Base-by-base conservation (phyloP, 2,329 filamentous ascomycete genomes). In the Phialemonium atrogriseum region DNA sequence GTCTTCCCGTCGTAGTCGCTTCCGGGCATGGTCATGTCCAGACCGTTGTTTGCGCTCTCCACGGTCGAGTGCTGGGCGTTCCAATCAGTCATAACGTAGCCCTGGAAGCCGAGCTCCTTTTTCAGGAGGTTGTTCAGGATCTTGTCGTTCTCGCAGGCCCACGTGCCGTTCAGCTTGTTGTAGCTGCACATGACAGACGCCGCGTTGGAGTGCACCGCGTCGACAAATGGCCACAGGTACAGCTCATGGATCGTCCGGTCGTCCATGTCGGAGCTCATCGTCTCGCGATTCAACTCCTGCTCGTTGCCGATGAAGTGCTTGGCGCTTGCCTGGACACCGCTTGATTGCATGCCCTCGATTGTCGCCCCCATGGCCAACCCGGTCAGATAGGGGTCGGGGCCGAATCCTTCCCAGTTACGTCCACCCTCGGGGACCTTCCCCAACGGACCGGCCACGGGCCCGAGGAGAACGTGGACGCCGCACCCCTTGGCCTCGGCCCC, bases 11-110 rank as follows among this genome's bases (percentile, higher is more conserved):
- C 73, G 47, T 55, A 74, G 44, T 71, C 62, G 32, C 62, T 75
- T 36, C 85, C 84, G 0, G 82, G 82, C 82, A 89, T 89, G 3
- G 77, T 77, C 82, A 87, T 85, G 52, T 89, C 84, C 39, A 89
- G 53, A 17, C 84, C 84, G 15, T 74, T 71, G 39, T 80, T 65
- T 15, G 82, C 76, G 31, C 70, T 68, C 8, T 67, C 67, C 7
- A 76, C 72, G 37, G 82, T 84, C 15, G 75, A 74, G 56, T 88
- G 81, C 48, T 87, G 82, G 3, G 80, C 84, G 42, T 69, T 64
- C 84, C 84, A 91, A 54, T 91, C 84, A 32, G 52, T 64, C 54
- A 69, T 56, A 20, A 66, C 49, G 35, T 62, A 64, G 6, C 62
- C 84, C 66, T 50, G 77, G 66, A 88, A 89, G n/a, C 80, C 84